A percentile compares a stretch with the other conserved stretches of the same genome.
Conservation (phyloP, 1,139 yeast genomes). For the Zygoascus meyerae region DNA sequence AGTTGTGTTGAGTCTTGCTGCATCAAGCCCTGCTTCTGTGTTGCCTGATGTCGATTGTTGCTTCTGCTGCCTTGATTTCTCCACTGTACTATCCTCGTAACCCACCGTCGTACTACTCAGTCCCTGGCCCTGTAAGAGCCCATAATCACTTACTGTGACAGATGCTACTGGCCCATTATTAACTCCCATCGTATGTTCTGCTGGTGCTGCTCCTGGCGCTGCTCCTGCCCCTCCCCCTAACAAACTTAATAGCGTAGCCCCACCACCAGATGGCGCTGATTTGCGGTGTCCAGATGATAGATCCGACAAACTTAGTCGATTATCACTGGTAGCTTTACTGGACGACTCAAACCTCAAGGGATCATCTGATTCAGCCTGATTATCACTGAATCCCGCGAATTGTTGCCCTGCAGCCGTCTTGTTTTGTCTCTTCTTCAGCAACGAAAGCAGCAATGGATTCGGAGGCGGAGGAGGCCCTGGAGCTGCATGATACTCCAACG, state of each 20-base stretch:
- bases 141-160: too few relatives aligned
- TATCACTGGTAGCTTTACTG: not conserved
- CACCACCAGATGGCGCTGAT: not conserved
- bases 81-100: not conserved
- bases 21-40: too few relatives aligned
- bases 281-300: not conserved
- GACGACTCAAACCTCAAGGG: constrained; percentile 6
- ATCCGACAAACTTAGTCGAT: constrained; percentile 2
- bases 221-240: not conserved
- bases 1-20: not conserved
- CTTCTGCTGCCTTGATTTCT: not conserved
- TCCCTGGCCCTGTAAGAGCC: too few relatives aligned
- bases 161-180: too few relatives aligned
- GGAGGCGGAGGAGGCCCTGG: constrained; percentile 30
- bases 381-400: not conserved
- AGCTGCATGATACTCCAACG: constrained; percentile 9
- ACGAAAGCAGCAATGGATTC: constrained; percentile 26
- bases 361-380: not conserved
- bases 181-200: too few relatives aligned
- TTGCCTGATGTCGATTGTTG: not conserved
- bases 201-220: too few relatives aligned
- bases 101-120: not conserved
- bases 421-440: constrained; percentile 20
- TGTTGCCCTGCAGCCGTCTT: not conserved
- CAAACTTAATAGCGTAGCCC: not conserved